A percentile compares a stretch with the other conserved stretches of the same genome.
phyloP scores from a whole-genome alignment of 176 grass and related monocot species.

The Carex littledalei region DNA sequence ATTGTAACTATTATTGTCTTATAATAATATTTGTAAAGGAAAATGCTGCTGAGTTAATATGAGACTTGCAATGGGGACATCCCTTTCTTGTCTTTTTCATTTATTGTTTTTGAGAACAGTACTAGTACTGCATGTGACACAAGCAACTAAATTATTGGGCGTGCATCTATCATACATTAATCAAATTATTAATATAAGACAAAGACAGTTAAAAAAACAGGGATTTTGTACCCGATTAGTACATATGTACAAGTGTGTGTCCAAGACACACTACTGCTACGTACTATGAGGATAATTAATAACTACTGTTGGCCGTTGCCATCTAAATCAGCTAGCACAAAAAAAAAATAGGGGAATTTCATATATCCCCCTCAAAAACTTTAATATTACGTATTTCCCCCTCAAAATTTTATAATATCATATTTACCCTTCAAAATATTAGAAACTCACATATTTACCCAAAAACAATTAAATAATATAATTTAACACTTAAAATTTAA shows the following conservation, averaged over 20 bases:
- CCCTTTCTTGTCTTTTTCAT: conserved; percentile 1
- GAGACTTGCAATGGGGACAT: neutral
- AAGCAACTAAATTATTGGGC: neutral
- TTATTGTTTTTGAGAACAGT: conserved; percentile 9
- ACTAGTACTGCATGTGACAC: neutral
- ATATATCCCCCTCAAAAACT: too few species aligned
- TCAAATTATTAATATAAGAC: neutral
- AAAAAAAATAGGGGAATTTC: too few species aligned
- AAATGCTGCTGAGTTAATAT: neutral
- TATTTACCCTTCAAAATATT: too few species aligned
- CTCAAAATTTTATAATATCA: too few species aligned
- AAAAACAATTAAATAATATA: too few species aligned
- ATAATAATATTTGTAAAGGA: neutral
- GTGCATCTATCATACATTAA: neutral
- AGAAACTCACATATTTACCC: too few species aligned
- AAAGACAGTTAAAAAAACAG: neutral
- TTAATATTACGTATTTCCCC: too few species aligned
- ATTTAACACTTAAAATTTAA: too few species aligned
- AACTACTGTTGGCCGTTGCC: neutral
- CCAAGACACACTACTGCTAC: neutral
- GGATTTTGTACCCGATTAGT: neutral
- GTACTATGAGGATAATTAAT: neutral
- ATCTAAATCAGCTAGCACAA: neutral
- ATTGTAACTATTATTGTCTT: neutral
- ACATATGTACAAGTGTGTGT: neutral